Conservation (phyloP, 768 basidiomycete genomes). For the Daedaleopsis nitida region DNA sequence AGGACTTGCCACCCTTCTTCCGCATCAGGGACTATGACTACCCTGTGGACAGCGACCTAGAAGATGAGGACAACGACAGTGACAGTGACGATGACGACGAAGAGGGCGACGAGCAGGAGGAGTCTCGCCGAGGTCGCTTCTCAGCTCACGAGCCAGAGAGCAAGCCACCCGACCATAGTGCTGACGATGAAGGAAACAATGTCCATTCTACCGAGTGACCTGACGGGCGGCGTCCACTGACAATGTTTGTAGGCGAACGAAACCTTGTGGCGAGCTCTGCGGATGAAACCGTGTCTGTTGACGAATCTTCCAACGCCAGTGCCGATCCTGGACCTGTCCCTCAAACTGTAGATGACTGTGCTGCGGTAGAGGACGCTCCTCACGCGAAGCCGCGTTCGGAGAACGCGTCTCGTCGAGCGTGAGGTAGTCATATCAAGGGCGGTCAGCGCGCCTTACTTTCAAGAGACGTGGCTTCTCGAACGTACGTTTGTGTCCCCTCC, state of each 20-base stretch:
- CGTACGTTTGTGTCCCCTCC: conserved; percentile 4
- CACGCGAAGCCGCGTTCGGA: background rate
- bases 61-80: conserved; percentile 3
- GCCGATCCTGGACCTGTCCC: background rate
- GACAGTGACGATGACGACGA: background rate
- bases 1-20: background rate
- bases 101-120: background rate
- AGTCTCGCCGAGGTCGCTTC: background rate
- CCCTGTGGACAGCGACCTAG: conserved; percentile 23
- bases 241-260: background rate
- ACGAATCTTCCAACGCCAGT: background rate
- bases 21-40: conserved; percentile 16
- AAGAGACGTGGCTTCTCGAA: background rate
- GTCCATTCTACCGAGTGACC: background rate
- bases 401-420: background rate
- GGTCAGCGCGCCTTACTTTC: background rate
- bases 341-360: background rate
- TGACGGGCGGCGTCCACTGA: too few species aligned
- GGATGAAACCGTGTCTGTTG: background rate
- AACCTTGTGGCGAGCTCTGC: background rate
- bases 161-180: background rate
- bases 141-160: background rate
- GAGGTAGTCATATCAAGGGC: background rate
- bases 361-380: background rate
- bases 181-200: background rate